Base-by-base conservation (phyloP, 768 basidiomycete genomes). In the Psilocybe sp. region DNA sequence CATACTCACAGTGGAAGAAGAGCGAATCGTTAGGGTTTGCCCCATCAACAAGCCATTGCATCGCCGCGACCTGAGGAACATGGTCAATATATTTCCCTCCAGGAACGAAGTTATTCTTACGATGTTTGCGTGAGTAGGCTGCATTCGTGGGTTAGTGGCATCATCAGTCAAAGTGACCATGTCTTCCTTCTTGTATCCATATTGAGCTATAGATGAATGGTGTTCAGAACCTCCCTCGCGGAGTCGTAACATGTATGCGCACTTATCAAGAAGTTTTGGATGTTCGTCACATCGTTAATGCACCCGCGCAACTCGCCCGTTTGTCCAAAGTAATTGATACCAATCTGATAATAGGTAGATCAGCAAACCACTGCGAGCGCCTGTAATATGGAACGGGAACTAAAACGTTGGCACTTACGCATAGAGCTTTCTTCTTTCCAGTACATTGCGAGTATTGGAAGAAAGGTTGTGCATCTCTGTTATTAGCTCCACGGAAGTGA, bases 381-480 rank as follows among this genome's bases (percentile, higher is more conserved):
- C 8, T 1, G 35, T 28, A 23, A 7, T 5, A 41, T 19, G n/a
- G n/a, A 34, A n/a, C 9, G 13, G 10, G 11, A 19, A 44, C 23
- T 7, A 7, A 7, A 28, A 28, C 3, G 3, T 28, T 28, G 23
- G 23, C 40, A 67, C 88, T 53, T 66, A 94, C 91, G 50, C 87
- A 87, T 10, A 98, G 75, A 0, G 93, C 96, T 67, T 93, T 98
- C 68, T 85, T 87, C 68, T 76, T 84, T 28, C 93, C 91, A 15
- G 71, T 91, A 62, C 95, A 97, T 58, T 92, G 90, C 2, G 92
- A 94, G 60, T 92, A 93, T 58, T 89, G 85, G 73, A 92, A 94
- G 66, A 68, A 89, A 2, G 80, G 77, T 55, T 87, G 82, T 34
- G 74, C 70, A 44, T 68, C 65, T 32, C 72, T 71, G 38, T 77